Evolutionary conservation across 2,329 filamentous ascomycete genomes (phyloP).

Genomic region (Alternaria arborescens): DNA sequence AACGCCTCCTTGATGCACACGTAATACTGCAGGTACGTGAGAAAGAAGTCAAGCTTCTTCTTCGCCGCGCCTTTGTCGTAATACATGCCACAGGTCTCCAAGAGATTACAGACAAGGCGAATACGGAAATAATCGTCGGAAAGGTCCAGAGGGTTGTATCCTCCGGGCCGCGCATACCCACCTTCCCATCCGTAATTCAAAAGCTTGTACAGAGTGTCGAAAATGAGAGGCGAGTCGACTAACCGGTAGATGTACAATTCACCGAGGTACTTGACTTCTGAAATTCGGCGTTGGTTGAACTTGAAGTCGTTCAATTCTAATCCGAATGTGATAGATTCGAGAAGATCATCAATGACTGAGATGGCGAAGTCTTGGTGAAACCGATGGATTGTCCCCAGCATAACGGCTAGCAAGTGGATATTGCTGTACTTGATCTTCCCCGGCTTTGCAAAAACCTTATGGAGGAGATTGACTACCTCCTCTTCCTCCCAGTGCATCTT

Average conservation of each 20-base stretch:
- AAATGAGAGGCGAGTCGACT: slow-evolving; percentile 93
- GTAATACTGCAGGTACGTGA: slow-evolving; percentile 98
- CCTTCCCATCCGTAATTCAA: slow-evolving; percentile 88
- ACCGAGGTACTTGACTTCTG: slow-evolving; percentile 94
- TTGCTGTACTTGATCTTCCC: slow-evolving; percentile 98
- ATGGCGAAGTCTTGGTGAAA: slow-evolving; percentile 94
- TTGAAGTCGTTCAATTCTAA: slow-evolving; percentile 97
- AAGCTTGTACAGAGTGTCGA: slow-evolving; percentile 93
- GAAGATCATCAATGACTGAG: slow-evolving; percentile 86
- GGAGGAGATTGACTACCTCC: slow-evolving; percentile 80
- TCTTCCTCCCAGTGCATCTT: slow-evolving; percentile 97
- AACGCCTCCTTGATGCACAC: slow-evolving; percentile 87
- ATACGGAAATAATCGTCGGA: slow-evolving; percentile 97
- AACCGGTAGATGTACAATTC: slow-evolving; percentile 98
- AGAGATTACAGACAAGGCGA: slow-evolving; percentile 83
- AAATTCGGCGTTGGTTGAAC: slow-evolving; percentile 91
- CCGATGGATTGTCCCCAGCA: slow-evolving; percentile 86
- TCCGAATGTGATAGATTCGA: slow-evolving; percentile 87
- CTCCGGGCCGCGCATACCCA: slow-evolving; percentile 81
- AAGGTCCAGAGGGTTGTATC: slow-evolving; percentile 79
- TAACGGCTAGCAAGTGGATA: slow-evolving; percentile 89
- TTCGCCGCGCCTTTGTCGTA: slow-evolving; percentile 92
- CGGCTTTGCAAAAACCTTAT: slow-evolving; percentile 94
- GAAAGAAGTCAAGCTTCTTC: slow-evolving; percentile 97
- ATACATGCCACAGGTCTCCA: slow-evolving; percentile 96